A percentile compares a stretch with the other conserved stretches of the same genome.
phyloP scores from a whole-genome alignment of 1,139 yeast species.

The Geotrichum reessii region DNA sequence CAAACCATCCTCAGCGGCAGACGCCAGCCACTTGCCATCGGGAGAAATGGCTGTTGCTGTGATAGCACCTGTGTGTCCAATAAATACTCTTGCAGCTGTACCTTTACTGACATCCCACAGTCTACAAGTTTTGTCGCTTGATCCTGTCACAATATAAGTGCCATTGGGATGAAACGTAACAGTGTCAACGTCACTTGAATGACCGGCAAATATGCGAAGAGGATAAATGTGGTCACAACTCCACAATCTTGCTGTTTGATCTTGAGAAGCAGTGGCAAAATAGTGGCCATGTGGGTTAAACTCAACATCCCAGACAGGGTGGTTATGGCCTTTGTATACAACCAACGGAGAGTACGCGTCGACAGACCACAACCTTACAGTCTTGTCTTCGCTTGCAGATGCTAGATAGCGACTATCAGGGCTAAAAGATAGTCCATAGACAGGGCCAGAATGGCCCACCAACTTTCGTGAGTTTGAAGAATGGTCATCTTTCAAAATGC shows the following conservation, averaged over 20 bases:
- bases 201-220: conserved; percentile 93
- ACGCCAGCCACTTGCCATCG: conserved; percentile 94
- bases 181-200: conserved; percentile 91
- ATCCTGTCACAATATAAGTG: conserved; percentile 88
- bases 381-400: conserved; percentile 85
- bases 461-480: conserved; percentile 48
- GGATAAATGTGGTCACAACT: conserved; percentile 98
- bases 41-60: conserved; percentile 86
- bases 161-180: conserved; percentile 96
- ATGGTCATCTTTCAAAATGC: conserved; percentile 58
- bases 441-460: conserved; percentile 92
- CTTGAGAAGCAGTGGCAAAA: conserved; percentile 95
- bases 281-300: conserved; percentile 95
- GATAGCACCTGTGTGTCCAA: conserved; percentile 88
- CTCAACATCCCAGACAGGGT: conserved; percentile 95
- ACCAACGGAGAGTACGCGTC: conserved; percentile 88
- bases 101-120: conserved; percentile 98
- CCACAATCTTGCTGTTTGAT: conserved; percentile 96
- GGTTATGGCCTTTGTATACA: conserved; percentile 92
- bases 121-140: conserved; percentile 89
- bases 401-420: conserved; percentile 82
- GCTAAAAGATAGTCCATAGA: conserved; percentile 81
- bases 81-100: conserved; percentile 83
- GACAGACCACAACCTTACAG: conserved; percentile 88
- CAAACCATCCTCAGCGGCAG: conserved; percentile 90